Percentiles rank a stretch among this genome's conserved stretches.
Evolutionary conservation across 2,329 filamentous ascomycete species (phyloP).

Genomic region (Scleromitrula shiraiana): DNA sequence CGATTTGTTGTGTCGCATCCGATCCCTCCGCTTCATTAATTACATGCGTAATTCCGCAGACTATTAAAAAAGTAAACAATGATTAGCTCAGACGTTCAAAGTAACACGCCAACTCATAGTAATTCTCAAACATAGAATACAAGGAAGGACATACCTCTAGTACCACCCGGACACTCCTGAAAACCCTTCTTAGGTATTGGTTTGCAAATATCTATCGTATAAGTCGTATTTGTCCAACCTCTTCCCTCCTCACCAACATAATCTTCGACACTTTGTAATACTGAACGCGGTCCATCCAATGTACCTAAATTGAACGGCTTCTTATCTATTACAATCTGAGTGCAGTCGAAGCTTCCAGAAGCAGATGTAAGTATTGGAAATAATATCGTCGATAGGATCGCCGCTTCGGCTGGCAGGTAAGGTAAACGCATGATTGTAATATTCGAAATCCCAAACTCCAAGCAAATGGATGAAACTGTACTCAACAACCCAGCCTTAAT

Average conservation of each 20-base stretch:
- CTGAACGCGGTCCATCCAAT: conserved; percentile 60
- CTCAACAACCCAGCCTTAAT: no score
- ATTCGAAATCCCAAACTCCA: neutral
- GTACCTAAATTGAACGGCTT: conserved; percentile 55
- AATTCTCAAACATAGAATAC: neutral
- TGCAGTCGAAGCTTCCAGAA: conserved; percentile 50
- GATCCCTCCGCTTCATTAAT: conserved; percentile 41
- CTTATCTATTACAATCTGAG: conserved; percentile 49
- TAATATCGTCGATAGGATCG: conserved; percentile 23
- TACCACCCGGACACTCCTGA: conserved; percentile 55
- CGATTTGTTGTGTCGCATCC: conserved; percentile 47
- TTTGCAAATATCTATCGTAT: conserved; percentile 70
- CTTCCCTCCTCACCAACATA: conserved; percentile 37
- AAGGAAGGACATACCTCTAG: conserved; percentile 46
- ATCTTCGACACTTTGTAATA: conserved; percentile 47
- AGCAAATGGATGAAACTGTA: neutral
- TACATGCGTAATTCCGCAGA: conserved; percentile 65
- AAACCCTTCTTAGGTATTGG: conserved; percentile 49
- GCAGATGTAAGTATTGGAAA: conserved; percentile 24
- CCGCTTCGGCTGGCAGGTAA: conserved; percentile 18
- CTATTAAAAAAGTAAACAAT: conserved; percentile 33
- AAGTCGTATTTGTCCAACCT: conserved; percentile 63
- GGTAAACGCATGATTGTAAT: conserved; percentile 22
- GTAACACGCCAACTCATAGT: neutral
- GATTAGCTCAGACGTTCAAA: conserved; percentile 10